These are phyloP conservation scores for Ascochyta koolunga DNA, from an alignment of 2,329 filamentous ascomycete species.

Conservation along the genomic window DNA sequence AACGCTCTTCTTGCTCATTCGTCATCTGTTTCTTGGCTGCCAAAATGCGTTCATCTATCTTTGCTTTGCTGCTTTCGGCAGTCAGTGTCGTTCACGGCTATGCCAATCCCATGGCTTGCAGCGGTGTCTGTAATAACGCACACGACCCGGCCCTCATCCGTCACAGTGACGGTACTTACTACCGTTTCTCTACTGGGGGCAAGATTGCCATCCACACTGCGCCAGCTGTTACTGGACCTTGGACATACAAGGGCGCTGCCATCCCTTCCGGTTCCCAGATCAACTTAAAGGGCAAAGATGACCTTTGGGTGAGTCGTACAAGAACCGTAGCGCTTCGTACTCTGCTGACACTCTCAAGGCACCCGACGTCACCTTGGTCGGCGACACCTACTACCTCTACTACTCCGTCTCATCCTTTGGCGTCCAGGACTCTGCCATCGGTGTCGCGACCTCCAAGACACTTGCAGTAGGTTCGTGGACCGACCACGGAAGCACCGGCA, in stretches of 20 bases:
- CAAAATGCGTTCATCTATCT: conserved; percentile 29
- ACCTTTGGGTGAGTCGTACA: conserved; percentile 55
- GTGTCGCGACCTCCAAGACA: conserved; percentile 58
- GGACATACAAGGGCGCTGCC: conserved; percentile 56
- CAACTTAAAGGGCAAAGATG: conserved; percentile 52
- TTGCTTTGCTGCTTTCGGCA: conserved; percentile 26
- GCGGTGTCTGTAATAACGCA: conserved; percentile 51
- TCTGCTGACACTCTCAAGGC: conserved; percentile 54
- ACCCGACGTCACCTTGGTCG: conserved; percentile 66
- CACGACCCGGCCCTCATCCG: conserved; percentile 59
- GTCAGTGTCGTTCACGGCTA: conserved; percentile 40
- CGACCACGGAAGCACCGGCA: conserved; percentile 62
- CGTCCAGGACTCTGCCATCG: conserved; percentile 66
- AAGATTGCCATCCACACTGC: conserved; percentile 58
- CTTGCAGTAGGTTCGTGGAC: conserved; percentile 61
- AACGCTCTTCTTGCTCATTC: neutral
- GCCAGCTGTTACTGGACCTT: conserved; percentile 56
- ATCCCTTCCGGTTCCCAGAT: conserved; percentile 56
- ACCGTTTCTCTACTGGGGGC: conserved; percentile 60
- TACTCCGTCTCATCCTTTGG: conserved; percentile 70
- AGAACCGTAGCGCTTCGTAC: neutral
- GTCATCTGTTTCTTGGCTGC: conserved; percentile 7
- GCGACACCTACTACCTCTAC: conserved; percentile 67
- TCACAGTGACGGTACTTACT: conserved; percentile 58
- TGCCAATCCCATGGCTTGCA: conserved; percentile 49